Conservation (phyloP, 2,329 filamentous ascomycete species). For the Claviceps fusiformis region DNA sequence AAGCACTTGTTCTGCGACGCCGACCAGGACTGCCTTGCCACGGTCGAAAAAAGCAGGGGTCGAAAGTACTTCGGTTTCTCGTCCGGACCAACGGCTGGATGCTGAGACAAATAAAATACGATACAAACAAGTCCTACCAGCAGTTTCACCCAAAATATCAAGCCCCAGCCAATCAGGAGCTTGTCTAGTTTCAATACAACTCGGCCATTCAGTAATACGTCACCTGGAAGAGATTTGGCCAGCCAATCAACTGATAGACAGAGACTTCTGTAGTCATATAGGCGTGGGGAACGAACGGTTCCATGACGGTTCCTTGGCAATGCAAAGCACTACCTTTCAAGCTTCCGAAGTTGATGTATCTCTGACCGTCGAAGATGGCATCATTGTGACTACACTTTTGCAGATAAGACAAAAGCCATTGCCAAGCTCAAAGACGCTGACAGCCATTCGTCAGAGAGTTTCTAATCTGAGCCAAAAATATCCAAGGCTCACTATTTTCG, state of each 20-base stretch:
- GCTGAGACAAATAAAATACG: neutral
- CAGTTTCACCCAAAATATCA: conserved; percentile 8
- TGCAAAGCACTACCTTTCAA: conserved; percentile 12
- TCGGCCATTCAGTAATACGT: conserved; percentile 35
- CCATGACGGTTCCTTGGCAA: conserved; percentile 7
- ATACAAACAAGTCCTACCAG: neutral
- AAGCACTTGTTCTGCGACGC: neutral
- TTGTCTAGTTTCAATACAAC: conserved; percentile 38
- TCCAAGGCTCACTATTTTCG: conserved; percentile 52
- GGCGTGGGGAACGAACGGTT: conserved; percentile 19
- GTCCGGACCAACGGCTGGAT: neutral
- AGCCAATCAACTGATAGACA: conserved; percentile 40
- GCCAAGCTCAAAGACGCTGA: conserved; percentile 31
- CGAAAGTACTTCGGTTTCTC: neutral
- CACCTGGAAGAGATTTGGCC: conserved; percentile 35
- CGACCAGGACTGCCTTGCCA: neutral
- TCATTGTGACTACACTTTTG: conserved; percentile 59
- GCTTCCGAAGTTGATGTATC: conserved; percentile 58
- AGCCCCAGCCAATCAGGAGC: conserved; percentile 9
- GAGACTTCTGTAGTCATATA: conserved; percentile 32
- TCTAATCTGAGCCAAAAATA: conserved; percentile 43
- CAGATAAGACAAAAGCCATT: conserved; percentile 58
- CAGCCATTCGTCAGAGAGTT: conserved; percentile 42
- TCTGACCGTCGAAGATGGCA: conserved; percentile 52
- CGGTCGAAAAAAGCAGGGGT: neutral